Conservation (phyloP, 768 basidiomycete genomes). For the Mycena vitilis region DNA sequence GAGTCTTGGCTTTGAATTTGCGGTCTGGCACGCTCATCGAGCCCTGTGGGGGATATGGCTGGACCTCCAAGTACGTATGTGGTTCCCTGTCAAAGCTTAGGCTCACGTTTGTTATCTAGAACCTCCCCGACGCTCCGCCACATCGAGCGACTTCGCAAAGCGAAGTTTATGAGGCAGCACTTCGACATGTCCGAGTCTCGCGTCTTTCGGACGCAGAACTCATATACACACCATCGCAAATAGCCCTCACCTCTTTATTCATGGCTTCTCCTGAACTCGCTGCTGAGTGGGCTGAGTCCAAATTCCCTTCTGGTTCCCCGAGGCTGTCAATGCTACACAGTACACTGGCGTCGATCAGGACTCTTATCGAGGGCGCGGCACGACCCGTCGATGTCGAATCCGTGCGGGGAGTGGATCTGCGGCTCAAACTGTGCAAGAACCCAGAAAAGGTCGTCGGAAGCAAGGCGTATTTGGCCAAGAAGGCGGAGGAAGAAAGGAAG, state of each 20-base stretch:
- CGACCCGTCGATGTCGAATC: conserved; percentile 80
- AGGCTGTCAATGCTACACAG: conserved; percentile 47
- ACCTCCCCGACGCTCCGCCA: conserved; percentile 61
- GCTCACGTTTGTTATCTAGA: conserved; percentile 52
- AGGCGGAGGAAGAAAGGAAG: conserved; percentile 76
- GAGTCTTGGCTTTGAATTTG: conserved; percentile 93
- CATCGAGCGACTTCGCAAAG: conserved; percentile 54
- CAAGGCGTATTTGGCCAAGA: conserved; percentile 79
- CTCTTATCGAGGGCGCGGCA: conserved; percentile 64
- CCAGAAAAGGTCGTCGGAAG: conserved; percentile 96
- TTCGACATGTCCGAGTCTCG: conserved; percentile 77
- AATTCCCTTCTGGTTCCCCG: conserved; percentile 39
- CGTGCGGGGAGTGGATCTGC: conserved; percentile 90
- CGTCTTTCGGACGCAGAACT: conserved; percentile 93
- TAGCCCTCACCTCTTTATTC: conserved; percentile 84
- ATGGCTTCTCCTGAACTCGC: conserved; percentile 72
- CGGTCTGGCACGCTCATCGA: conserved; percentile 91
- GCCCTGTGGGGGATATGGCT: conserved; percentile 91
- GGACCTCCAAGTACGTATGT: conserved; percentile 78
- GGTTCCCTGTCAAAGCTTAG: not conserved
- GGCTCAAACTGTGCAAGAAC: conserved; percentile 91
- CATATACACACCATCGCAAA: conserved; percentile 93
- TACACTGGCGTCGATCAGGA: conserved; percentile 65
- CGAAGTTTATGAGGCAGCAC: conserved; percentile 72
- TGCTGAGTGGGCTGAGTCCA: conserved; percentile 67